Percentiles rank a stretch among this genome's conserved stretches.
These are phyloP conservation scores for Acanthamoeba divionensis DNA, from an alignment of 208 protist genomes.

Conservation along the genomic window DNA sequence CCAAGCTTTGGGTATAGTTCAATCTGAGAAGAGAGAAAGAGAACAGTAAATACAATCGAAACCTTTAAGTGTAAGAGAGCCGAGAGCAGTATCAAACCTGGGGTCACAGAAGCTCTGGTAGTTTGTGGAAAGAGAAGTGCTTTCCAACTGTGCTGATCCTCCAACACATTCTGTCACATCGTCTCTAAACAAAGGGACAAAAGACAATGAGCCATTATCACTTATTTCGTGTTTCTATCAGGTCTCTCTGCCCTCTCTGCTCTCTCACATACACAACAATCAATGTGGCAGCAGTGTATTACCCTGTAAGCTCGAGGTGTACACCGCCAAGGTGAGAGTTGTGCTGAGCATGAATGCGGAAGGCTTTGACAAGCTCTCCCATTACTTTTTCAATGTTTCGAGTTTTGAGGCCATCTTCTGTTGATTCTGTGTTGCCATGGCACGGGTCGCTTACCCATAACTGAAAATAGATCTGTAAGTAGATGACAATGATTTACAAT, in stretches of 20 bases:
- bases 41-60: slow-evolving; percentile 34
- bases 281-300: not conserved
- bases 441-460: slow-evolving; percentile 72
- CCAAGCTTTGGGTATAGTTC: slow-evolving; percentile 73
- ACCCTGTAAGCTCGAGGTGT: slow-evolving; percentile 72
- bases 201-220: no score
- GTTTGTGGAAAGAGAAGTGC: slow-evolving; percentile 55
- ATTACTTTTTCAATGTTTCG: slow-evolving; percentile 65
- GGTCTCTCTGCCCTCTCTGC: no score
- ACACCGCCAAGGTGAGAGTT: slow-evolving; percentile 61
- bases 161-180: slow-evolving; percentile 74
- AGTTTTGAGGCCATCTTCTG: slow-evolving; percentile 59
- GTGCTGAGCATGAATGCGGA: slow-evolving; percentile 61
- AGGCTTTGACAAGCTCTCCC: slow-evolving; percentile 59
- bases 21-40: no score
- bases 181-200: no score
- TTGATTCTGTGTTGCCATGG: slow-evolving; percentile 71
- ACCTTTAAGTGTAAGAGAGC: not conserved
- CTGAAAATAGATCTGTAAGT: not conserved
- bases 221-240: not conserved
- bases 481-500: not conserved
- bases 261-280: not conserved
- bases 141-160: slow-evolving; percentile 49
- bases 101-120: slow-evolving; percentile 61
- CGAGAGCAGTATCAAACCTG: no score